Conservation (phyloP, 352 stramenopile species). For the Phytophthora tubulina region DNA sequence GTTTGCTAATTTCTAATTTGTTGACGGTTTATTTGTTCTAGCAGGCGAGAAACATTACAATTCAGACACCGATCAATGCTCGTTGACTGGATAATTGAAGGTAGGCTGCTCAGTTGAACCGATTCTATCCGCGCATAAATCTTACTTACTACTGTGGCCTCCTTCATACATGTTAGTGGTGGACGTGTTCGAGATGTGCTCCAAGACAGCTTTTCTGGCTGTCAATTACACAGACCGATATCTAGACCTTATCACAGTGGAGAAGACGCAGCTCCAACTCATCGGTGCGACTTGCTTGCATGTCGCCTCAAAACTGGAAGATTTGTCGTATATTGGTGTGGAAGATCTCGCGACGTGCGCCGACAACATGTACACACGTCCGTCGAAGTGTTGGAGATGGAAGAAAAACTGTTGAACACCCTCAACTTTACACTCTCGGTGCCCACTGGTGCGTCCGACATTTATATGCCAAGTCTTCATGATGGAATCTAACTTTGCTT, state of each 20-base stretch:
- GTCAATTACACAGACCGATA: conserved; percentile 93
- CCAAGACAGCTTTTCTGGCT: conserved; percentile 88
- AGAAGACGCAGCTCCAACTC: conserved; percentile 90
- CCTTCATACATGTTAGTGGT: not conserved
- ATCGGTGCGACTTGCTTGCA: conserved; percentile 91
- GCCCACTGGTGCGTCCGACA: conserved; percentile 69
- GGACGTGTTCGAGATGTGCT: conserved; percentile 90
- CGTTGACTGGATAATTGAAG: conserved; percentile 94
- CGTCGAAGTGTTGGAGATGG: conserved; percentile 91
- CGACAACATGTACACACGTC: conserved; percentile 92
- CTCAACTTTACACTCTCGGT: conserved; percentile 91
- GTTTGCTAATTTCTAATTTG: not conserved
- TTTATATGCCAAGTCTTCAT: not conserved
- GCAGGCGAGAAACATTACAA: conserved; percentile 80
- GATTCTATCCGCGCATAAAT: not conserved
- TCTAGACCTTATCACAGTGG: conserved; percentile 88
- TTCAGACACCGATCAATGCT: conserved; percentile 91
- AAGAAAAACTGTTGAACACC: conserved; percentile 93
- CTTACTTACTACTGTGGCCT: not conserved
- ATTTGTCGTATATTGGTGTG: conserved; percentile 93
- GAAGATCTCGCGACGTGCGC: conserved; percentile 92
- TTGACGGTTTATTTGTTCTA: conserved; percentile 21
- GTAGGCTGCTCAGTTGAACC: conserved; percentile 35
- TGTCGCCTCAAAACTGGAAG: conserved; percentile 92
- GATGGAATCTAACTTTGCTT: conserved; percentile 1